Percentiles rank a stretch among this genome's conserved stretches.
Evolutionary conservation across 2,329 filamentous ascomycete species (phyloP).

Genomic region (Ophiognomonia clavigignenti-juglandacearum): DNA sequence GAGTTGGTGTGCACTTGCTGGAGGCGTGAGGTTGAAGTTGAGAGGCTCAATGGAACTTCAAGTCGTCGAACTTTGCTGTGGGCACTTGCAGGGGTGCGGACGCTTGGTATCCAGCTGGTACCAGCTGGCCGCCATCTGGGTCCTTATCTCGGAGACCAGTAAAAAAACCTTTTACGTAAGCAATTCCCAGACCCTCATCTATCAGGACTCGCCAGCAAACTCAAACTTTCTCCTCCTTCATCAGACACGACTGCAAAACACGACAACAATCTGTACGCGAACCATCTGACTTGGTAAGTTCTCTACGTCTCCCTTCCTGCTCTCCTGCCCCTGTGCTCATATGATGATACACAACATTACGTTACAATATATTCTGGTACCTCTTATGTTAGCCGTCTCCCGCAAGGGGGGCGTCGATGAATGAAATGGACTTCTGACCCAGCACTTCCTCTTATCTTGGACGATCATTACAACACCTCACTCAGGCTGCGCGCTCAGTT

Average conservation of each 20-base stretch:
- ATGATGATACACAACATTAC: constrained; percentile 71
- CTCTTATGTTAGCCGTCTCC: constrained; percentile 82
- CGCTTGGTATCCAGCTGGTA: too few relatives aligned
- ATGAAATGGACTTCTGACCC: constrained; percentile 81
- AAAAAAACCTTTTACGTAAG: too few relatives aligned
- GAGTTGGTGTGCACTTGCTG: constrained; percentile 21
- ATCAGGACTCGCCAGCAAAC: neutral
- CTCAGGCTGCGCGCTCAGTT: neutral
- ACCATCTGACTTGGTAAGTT: constrained; percentile 28
- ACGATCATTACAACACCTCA: neutral
- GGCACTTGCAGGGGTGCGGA: too few relatives aligned
- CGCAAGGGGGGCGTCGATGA: constrained; percentile 56
- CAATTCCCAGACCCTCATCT: neutral
- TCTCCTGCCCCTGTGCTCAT: constrained; percentile 21
- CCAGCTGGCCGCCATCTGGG: too few relatives aligned
- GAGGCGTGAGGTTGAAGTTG: too few relatives aligned
- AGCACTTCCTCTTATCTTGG: constrained; percentile 19
- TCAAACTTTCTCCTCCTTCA: neutral
- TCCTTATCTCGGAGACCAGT: too few relatives aligned
- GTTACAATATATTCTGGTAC: constrained; percentile 79
- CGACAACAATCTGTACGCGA: neutral
- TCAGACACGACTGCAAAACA: neutral
- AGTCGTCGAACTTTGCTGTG: too few relatives aligned
- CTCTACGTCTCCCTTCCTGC: constrained; percentile 10
- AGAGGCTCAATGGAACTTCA: too few relatives aligned